Evolutionary conservation across 805 yeast genomes (phyloP), one percentile per base, ranked within the genome.

Genomic region (Candida golubevii): DNA sequence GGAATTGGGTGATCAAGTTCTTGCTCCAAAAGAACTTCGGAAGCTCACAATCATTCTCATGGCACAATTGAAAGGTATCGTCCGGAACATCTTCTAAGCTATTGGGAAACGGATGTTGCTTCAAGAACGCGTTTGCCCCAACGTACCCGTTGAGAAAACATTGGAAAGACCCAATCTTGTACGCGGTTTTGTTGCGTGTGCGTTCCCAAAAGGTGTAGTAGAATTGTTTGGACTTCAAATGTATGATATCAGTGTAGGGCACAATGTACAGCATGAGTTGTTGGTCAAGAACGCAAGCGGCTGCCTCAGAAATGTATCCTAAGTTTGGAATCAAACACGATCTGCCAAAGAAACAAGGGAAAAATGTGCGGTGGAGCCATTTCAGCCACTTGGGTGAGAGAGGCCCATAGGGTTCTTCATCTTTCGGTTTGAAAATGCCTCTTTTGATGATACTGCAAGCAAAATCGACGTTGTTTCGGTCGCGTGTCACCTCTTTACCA

Each of bases 341-440:
- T 41, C 90, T 60, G 5, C 90, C 89, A 62, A 84, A 84, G 57
- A 82, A 83, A 53, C 88, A 84, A 2, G 90, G 90, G 45, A 84
- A 84, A 48, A 84, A 72, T 26, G 83, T 84, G 51, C 89, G 60
- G 57, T 84, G 89, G 4, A 82, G 58, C 89, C 90, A 84, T 61
- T 84, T 84, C 1, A 85, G 77, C 88, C 89, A 82, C 58, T 84
- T 84, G 1, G 90, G 89, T 4, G 85, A 79, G 41, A 84, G 56
- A 1, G 88, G 87, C 0, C 89, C 90, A 56, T 84, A 84, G 0
- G 89, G 90, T 53, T 84, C 89, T 59, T 84, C 90, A 60, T 83
- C 88, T 56, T 82, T 83, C 5, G 90, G 90, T 58, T 84, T 84
- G 67, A 84, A 84, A 2, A 84, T 80, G 0, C 83, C 89, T 12